Percentiles rank a stretch among this genome's conserved stretches.
Conservation (phyloP, 768 basidiomycete species). For the Boletus edulis region DNA sequence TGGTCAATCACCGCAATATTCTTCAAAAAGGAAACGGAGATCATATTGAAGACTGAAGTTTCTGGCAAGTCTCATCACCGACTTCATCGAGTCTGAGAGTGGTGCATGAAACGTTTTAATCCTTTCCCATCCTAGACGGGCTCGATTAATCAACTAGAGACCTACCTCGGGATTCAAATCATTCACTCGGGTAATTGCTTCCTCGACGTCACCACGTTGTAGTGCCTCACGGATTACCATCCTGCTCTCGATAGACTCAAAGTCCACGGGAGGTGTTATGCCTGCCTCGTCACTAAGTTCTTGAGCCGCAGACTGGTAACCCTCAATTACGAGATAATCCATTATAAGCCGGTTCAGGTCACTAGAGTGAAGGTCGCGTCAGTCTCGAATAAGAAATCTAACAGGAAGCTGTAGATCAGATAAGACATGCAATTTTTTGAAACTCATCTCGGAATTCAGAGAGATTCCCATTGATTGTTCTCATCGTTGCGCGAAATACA, state of each 20-base stretch:
- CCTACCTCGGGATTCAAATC: constrained; percentile 97
- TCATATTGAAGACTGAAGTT: constrained; percentile 99
- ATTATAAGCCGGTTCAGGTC: constrained; percentile 93
- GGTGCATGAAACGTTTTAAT: constrained; percentile 98
- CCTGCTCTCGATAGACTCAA: constrained; percentile 88
- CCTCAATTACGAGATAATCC: constrained; percentile 97
- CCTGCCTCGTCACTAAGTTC: constrained; percentile 91
- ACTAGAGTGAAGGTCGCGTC: constrained; percentile 43
- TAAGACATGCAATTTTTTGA: constrained; percentile 81
- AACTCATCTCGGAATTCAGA: constrained; percentile 78
- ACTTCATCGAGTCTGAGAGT: constrained; percentile 80
- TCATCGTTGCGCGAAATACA: constrained; percentile 49
- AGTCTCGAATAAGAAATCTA: constrained; percentile 12
- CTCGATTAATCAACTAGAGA: constrained; percentile 11
- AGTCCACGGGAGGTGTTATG: constrained; percentile 74
- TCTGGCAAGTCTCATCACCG: constrained; percentile 80
- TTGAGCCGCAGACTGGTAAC: constrained; percentile 94
- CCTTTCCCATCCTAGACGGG: constrained; percentile 41
- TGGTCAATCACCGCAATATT: not conserved
- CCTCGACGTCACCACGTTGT: constrained; percentile 91
- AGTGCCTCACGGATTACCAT: constrained; percentile 94
- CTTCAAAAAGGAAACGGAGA: constrained; percentile 21
- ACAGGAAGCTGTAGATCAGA: constrained; percentile 54
- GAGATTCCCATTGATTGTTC: constrained; percentile 97
- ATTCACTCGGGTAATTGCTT: constrained; percentile 93